A percentile compares a stretch with the other conserved stretches of the same genome.
These are phyloP conservation scores for Pestalotiopsis sp. DNA, from an alignment of 2,329 filamentous ascomycete species.

Conservation along the genomic window DNA sequence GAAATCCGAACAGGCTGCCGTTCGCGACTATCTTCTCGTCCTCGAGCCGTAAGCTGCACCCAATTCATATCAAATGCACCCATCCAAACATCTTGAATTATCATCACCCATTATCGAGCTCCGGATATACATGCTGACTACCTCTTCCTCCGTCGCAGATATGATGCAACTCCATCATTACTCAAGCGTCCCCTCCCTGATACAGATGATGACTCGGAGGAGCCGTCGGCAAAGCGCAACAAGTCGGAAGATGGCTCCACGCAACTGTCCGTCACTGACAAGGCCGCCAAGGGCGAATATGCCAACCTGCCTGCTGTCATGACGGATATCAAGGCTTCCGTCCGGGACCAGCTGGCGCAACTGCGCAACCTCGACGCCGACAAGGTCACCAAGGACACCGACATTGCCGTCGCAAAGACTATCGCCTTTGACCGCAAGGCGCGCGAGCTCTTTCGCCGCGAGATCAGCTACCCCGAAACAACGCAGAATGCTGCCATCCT, in stretches of 20 bases:
- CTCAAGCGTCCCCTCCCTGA: constrained; percentile 56
- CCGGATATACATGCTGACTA: background rate
- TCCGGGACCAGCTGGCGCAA: constrained; percentile 51
- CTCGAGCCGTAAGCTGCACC: constrained; percentile 29
- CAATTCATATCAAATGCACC: background rate
- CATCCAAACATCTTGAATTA: background rate
- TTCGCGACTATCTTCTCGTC: constrained; percentile 31
- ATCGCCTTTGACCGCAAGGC: constrained; percentile 64
- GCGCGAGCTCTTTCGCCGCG: constrained; percentile 63
- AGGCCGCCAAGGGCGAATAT: constrained; percentile 54
- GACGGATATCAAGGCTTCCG: constrained; percentile 53
- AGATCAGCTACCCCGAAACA: constrained; percentile 53
- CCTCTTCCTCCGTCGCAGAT: constrained; percentile 38
- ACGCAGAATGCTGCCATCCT: constrained; percentile 36
- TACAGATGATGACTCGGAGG: constrained; percentile 41
- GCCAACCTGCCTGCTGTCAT: constrained; percentile 68
- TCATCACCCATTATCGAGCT: background rate
- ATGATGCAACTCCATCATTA: constrained; percentile 57
- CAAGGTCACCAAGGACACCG: constrained; percentile 28
- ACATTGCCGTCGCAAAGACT: constrained; percentile 45
- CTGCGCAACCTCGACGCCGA: constrained; percentile 31
- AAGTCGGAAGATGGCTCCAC: constrained; percentile 51
- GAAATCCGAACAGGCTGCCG: constrained; percentile 8
- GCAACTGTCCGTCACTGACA: constrained; percentile 53
- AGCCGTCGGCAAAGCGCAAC: constrained; percentile 63